Percentiles rank a stretch among this genome's conserved stretches.
phyloP scores from a whole-genome alignment of 345 rosid genomes.

The Brassica cretica region DNA sequence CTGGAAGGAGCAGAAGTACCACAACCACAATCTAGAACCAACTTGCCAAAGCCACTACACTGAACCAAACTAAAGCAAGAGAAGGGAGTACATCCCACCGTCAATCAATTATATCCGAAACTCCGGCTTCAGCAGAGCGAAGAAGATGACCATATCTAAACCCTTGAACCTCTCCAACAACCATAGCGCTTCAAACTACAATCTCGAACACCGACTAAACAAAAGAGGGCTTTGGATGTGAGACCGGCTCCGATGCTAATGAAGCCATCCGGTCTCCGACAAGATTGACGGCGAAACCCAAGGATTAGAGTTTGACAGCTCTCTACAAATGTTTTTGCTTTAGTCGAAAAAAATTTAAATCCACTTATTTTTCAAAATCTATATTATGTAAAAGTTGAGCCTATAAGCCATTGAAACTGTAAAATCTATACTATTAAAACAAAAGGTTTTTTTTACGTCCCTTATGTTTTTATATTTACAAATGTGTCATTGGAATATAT shows the following conservation, averaged over 20 bases:
- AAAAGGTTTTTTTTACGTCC: no score
- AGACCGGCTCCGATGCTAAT: neutral
- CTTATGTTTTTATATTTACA: no score
- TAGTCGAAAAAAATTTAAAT: no score
- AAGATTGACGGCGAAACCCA: no score
- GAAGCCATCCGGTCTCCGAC: neutral
- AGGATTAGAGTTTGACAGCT: no score
- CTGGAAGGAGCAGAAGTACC: neutral
- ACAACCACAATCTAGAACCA: neutral
- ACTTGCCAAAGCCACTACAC: neutral
- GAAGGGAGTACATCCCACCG: neutral
- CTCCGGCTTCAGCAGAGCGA: neutral
- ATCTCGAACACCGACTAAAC: neutral
- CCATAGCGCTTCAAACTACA: neutral
- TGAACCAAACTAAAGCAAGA: neutral
- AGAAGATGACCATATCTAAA: neutral
- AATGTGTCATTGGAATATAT: no score
- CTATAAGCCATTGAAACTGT: no score
- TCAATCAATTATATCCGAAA: neutral
- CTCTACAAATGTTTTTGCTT: no score
- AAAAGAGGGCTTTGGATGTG: no score
- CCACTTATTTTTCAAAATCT: no score
- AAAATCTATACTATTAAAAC: no score
- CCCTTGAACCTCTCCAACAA: neutral
- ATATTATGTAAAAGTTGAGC: no score